These are phyloP conservation scores for Daucus carota DNA, from an alignment of 129 eudicot genomes.

Conservation along the genomic window DNA sequence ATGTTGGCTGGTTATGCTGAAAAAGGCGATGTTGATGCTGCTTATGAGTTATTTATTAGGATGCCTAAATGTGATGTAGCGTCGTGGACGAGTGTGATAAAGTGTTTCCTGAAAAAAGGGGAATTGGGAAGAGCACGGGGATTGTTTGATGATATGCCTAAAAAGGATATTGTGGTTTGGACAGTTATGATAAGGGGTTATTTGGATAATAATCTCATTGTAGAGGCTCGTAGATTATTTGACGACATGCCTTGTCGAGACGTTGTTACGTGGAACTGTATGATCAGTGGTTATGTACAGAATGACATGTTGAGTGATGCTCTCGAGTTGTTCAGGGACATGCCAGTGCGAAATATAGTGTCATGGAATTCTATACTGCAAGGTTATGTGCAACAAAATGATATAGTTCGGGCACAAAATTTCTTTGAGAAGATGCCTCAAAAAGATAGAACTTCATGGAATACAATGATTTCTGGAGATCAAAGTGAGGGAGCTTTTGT, in stretches of 20 bases:
- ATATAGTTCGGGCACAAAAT: slow-evolving; percentile 31
- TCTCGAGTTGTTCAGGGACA: slow-evolving; percentile 39
- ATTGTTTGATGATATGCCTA: slow-evolving; percentile 39
- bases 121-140: slow-evolving; percentile 30
- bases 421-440: slow-evolving; percentile 35
- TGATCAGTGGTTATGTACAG: slow-evolving; percentile 51
- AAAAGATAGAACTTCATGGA: slow-evolving; percentile 63
- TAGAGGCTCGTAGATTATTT: slow-evolving; percentile 35
- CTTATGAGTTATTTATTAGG: slow-evolving; percentile 33
- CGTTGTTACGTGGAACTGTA: slow-evolving; percentile 60
- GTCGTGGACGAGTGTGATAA: slow-evolving; percentile 60
- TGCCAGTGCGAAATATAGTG: slow-evolving; percentile 50
- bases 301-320: slow-evolving; percentile 33
- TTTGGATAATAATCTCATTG: slow-evolving; percentile 25
- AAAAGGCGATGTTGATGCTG: slow-evolving; percentile 33
- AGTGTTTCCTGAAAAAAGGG: slow-evolving; percentile 30
- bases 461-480: slow-evolving; percentile 53
- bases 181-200: slow-evolving; percentile 45
- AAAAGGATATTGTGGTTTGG: slow-evolving; percentile 41
- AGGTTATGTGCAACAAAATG: slow-evolving; percentile 43
- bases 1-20: slow-evolving; percentile 56
- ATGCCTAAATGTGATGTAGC: slow-evolving; percentile 50
- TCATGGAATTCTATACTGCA: slow-evolving; percentile 58
- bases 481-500: slow-evolving; percentile 42
- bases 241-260: slow-evolving; percentile 39